These are phyloP conservation scores for Pseudophaeomoniella oleicola DNA, from an alignment of 2,329 filamentous ascomycete genomes.

Conservation along the genomic window DNA sequence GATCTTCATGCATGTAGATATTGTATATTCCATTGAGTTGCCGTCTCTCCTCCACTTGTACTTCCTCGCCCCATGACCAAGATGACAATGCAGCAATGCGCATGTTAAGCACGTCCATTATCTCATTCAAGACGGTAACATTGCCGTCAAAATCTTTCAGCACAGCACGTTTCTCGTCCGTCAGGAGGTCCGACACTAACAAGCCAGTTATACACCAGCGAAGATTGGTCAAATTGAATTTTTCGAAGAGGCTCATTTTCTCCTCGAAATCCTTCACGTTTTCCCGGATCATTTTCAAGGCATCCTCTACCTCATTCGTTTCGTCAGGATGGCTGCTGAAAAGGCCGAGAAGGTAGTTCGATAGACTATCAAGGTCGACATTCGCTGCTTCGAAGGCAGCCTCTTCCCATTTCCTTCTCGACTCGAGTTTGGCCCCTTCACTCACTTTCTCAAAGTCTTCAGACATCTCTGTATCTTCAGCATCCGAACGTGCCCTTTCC, in stretches of 20 bases:
- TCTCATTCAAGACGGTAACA: slow-evolving; percentile 24
- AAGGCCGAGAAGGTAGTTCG: slow-evolving; percentile 16
- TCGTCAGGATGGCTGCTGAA: slow-evolving; percentile 14
- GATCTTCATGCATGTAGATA: slow-evolving; percentile 32
- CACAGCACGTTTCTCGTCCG: slow-evolving; percentile 26
- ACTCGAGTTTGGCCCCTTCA: slow-evolving; percentile 4
- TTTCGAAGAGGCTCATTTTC: slow-evolving; percentile 13
- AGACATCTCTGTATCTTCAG: slow-evolving; percentile 15
- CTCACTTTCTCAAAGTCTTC: slow-evolving; percentile 8
- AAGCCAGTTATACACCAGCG: slow-evolving; percentile 23
- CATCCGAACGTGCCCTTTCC: slow-evolving; percentile 6
- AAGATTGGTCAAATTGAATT: slow-evolving; percentile 18
- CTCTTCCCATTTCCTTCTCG: slow-evolving; percentile 12
- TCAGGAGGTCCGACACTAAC: slow-evolving; percentile 25
- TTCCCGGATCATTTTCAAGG: slow-evolving; percentile 10
- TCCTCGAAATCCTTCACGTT: slow-evolving; percentile 7
- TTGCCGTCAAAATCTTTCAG: slow-evolving; percentile 25
- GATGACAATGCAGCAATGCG: slow-evolving; percentile 24
- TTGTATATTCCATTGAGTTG: slow-evolving; percentile 23
- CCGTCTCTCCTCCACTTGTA: slow-evolving; percentile 3
- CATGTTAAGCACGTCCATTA: slow-evolving; percentile 29
- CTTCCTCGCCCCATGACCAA: slow-evolving; percentile 23
- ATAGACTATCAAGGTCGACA: slow-evolving; percentile 17
- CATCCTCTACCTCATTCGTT: slow-evolving; percentile 9
- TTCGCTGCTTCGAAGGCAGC: slow-evolving; percentile 24